Conservation (phyloP, 1,139 yeast species). For the Spencermartinsiella ligniputridi region DNA sequence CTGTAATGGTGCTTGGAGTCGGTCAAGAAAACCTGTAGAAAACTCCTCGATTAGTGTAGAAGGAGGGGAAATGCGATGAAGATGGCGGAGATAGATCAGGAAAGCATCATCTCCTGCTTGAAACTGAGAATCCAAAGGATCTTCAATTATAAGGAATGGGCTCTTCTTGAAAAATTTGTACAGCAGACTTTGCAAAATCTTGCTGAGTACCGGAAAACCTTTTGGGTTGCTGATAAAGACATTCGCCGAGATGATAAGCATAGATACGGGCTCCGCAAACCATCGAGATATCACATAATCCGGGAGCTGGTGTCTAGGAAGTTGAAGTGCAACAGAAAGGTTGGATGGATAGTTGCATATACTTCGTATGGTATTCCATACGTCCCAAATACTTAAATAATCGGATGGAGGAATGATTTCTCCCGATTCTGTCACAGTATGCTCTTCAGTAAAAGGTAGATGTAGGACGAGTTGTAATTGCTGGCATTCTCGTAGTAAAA, state of each 20-base stretch:
- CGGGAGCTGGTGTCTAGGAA: conserved; percentile 48
- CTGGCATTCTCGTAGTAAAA: conserved; percentile 29
- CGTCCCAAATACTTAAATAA: conserved; percentile 60
- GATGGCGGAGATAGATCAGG: conserved; percentile 50
- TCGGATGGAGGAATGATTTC: conserved; percentile 43
- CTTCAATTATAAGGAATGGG: conserved; percentile 34
- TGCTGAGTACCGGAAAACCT: conserved; percentile 58
- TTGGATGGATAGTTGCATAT: conserved; percentile 49
- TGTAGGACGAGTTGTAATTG: conserved; percentile 35
- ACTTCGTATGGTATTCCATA: conserved; percentile 60
- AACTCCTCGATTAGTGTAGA: conserved; percentile 34
- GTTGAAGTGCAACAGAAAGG: conserved; percentile 53
- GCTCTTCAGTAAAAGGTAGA: conserved; percentile 43
- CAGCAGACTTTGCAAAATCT: conserved; percentile 46
- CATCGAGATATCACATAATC: conserved; percentile 49
- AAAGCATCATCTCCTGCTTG: conserved; percentile 45
- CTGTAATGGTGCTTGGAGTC: conserved; percentile 58
- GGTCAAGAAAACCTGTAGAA: conserved; percentile 38
- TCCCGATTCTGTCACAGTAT: conserved; percentile 29
- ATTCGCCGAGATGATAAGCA: conserved; percentile 49
- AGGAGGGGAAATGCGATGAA: conserved; percentile 36
- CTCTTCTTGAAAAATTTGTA: conserved; percentile 35
- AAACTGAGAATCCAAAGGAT: conserved; percentile 24
- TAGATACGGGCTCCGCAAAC: conserved; percentile 61
- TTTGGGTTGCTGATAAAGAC: conserved; percentile 54